A percentile compares a stretch with the other conserved stretches of the same genome.
Conservation (phyloP, 2,329 filamentous ascomycete genomes). For the Ascomycota sp. region DNA sequence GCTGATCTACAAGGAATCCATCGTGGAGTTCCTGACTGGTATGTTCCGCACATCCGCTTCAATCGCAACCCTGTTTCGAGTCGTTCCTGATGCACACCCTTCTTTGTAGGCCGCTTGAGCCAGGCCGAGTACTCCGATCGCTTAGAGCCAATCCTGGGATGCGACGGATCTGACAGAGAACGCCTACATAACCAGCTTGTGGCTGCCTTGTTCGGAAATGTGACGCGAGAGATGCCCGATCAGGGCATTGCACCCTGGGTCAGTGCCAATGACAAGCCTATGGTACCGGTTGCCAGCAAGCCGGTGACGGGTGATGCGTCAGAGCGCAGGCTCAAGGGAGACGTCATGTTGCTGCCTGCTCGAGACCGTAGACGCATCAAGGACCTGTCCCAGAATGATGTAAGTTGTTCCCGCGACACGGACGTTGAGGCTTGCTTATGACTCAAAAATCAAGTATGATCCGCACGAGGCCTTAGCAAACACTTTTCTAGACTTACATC, state of each 20-base stretch:
- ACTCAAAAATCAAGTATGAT: conserved; percentile 23
- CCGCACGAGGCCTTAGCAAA: conserved; percentile 31
- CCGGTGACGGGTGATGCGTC: conserved; percentile 43
- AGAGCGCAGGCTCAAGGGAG: conserved; percentile 44
- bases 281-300: conserved; percentile 34
- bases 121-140: conserved; percentile 37
- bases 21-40: conserved; percentile 44
- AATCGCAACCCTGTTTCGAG: neutral
- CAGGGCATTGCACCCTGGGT: conserved; percentile 49
- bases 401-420: conserved; percentile 8
- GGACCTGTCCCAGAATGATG: conserved; percentile 40
- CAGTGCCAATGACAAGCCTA: conserved; percentile 48
- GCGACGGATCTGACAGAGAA: conserved; percentile 35
- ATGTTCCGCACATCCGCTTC: conserved; percentile 3
- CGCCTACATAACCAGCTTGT: conserved; percentile 50
- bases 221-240: conserved; percentile 48
- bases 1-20: conserved; percentile 41
- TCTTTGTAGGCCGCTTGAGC: conserved; percentile 35
- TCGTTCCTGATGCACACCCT: conserved; percentile 1
- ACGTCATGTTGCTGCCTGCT: conserved; percentile 50
- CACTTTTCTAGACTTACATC: conserved; percentile 29
- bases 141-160: conserved; percentile 38
- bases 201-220: conserved; percentile 46
- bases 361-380: conserved; percentile 47
- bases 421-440: conserved; percentile 1